A percentile compares a stretch with the other conserved stretches of the same genome.
Evolutionary conservation across 2,329 filamentous ascomycete genomes (phyloP).

Genomic region (Scedosporium aurantiacum): DNA sequence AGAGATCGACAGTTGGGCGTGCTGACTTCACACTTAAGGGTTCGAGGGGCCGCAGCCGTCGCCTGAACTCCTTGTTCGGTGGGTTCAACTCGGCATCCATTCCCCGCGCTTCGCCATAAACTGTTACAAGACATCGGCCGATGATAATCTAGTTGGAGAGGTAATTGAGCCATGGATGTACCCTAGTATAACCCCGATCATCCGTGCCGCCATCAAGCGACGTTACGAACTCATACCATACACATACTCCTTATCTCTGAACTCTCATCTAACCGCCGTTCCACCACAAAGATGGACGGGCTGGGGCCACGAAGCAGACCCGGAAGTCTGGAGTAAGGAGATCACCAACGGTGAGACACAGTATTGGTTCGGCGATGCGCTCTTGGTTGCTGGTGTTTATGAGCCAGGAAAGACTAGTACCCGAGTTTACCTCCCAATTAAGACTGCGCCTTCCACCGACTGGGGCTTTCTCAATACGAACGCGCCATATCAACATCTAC

Average conservation of each 20-base stretch:
- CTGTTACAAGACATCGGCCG: slow-evolving; percentile 61
- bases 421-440: slow-evolving; percentile 48
- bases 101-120: slow-evolving; percentile 66
- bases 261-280: slow-evolving; percentile 47
- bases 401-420: slow-evolving; percentile 43
- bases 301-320: slow-evolving; percentile 59
- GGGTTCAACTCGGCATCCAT: slow-evolving; percentile 62
- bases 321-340: slow-evolving; percentile 51
- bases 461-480: neutral
- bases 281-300: slow-evolving; percentile 63
- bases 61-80: slow-evolving; percentile 59
- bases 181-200: slow-evolving; percentile 49
- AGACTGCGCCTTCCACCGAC: neutral
- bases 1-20: neutral
- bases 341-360: slow-evolving; percentile 57
- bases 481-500: neutral
- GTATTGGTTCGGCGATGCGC: slow-evolving; percentile 59
- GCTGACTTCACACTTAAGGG: slow-evolving; percentile 15
- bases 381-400: slow-evolving; percentile 59
- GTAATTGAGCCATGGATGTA: slow-evolving; percentile 76
- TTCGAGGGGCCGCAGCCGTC: slow-evolving; percentile 65
- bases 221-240: slow-evolving; percentile 64
- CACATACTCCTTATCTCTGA: slow-evolving; percentile 53
- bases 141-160: slow-evolving; percentile 56
- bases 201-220: slow-evolving; percentile 56